Conservation (phyloP, 306 rosid genomes). For the Citrullus colocynthis region DNA sequence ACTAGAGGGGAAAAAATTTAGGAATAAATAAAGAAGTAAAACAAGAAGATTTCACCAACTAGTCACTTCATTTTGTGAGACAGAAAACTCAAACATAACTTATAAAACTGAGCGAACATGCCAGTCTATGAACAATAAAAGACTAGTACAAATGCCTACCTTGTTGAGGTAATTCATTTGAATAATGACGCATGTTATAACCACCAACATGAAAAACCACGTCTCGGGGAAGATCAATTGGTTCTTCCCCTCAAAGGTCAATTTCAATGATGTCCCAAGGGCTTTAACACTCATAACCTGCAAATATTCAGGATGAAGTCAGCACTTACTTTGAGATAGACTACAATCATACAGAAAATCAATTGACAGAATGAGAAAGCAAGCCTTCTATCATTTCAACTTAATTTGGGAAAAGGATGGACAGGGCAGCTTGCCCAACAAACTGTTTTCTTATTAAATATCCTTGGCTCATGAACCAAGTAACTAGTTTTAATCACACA, state of each 20-base stretch:
- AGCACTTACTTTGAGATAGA: background rate
- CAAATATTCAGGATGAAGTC: constrained; percentile 3
- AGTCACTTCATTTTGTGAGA: background rate
- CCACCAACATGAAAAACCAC: constrained; percentile 76
- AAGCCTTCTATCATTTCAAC: background rate
- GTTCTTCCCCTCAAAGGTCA: constrained; percentile 79
- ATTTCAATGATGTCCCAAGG: constrained; percentile 75
- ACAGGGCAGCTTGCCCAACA: background rate
- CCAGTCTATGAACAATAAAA: background rate
- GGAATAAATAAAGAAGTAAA: background rate
- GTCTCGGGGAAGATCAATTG: constrained; percentile 61
- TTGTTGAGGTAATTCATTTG: constrained; percentile 86
- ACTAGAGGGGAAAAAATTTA: background rate
- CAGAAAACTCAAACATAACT: background rate
- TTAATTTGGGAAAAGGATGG: background rate
- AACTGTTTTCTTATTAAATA: background rate
- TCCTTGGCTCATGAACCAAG: background rate
- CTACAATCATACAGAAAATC: background rate
- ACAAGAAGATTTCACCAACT: background rate
- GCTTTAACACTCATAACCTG: constrained; percentile 98
- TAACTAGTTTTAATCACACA: background rate
- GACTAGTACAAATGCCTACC: constrained; percentile 27
- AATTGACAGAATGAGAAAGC: background rate
- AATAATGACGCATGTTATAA: constrained; percentile 48
- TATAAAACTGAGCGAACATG: background rate